Conservation (phyloP, 179 eudicot species). For the Heliamphora pulchella region DNA sequence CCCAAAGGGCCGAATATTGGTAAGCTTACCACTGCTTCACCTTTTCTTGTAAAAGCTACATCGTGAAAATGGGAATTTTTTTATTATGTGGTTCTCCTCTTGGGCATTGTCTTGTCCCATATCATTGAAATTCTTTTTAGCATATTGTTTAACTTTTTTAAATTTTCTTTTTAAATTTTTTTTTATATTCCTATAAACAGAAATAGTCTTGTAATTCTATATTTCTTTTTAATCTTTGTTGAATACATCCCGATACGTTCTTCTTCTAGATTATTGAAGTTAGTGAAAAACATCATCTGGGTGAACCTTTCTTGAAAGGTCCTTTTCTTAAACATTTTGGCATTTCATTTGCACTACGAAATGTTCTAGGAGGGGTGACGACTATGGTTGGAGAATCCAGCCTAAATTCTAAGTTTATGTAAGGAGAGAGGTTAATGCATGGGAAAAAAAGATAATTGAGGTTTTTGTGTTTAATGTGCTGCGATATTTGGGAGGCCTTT, state of each 20-base stretch:
- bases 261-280: background rate
- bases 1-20: constrained; percentile 80
- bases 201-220: background rate
- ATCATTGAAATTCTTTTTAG: background rate
- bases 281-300: background rate
- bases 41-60: background rate
- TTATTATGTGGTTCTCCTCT: background rate
- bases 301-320: background rate
- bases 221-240: background rate
- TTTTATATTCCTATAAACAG: too few relatives aligned
- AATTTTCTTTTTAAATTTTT: too few relatives aligned
- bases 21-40: constrained; percentile 17
- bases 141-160: background rate
- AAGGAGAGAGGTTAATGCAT: background rate
- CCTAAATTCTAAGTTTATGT: background rate
- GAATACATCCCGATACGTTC: background rate
- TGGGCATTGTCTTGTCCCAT: background rate
- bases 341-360: background rate
- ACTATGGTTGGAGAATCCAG: background rate
- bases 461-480: background rate
- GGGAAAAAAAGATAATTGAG: background rate
- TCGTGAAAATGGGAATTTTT: background rate
- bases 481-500: background rate
- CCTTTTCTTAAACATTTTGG: background rate
- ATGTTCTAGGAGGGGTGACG: background rate